Percentiles rank a stretch among this genome's conserved stretches.
These are phyloP conservation scores for Paxillus rubicundulus DNA, from an alignment of 768 basidiomycete genomes.

Conservation along the genomic window DNA sequence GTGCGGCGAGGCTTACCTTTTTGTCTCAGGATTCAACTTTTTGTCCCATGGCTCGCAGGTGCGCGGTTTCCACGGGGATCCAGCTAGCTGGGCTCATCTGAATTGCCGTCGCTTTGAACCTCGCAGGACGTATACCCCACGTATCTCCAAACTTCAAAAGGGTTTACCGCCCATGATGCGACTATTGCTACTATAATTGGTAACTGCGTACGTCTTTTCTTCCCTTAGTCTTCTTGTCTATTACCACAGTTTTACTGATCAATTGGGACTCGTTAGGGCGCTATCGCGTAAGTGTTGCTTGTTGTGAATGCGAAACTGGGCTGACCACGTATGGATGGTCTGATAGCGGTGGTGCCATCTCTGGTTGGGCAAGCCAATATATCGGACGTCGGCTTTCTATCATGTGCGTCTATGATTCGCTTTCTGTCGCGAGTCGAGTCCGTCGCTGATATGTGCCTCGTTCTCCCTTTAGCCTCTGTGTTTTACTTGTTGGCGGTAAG, in stretches of 20 bases:
- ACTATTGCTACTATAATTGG: slow-evolving; percentile 83
- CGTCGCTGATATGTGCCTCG: too few relatives aligned
- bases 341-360: slow-evolving; percentile 59
- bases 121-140: slow-evolving; percentile 72
- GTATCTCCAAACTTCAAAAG: slow-evolving; percentile 63
- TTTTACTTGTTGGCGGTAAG: slow-evolving; percentile 25
- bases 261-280: slow-evolving; percentile 31
- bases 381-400: slow-evolving; percentile 81
- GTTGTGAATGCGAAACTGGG: slow-evolving; percentile 4
- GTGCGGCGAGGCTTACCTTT: background rate
- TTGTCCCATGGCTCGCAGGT: slow-evolving; percentile 71
- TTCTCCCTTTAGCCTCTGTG: slow-evolving; percentile 15
- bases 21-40: slow-evolving; percentile 63
- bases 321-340: slow-evolving; percentile 35
- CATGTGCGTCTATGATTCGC: slow-evolving; percentile 29
- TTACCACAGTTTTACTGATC: background rate
- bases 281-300: slow-evolving; percentile 39
- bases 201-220: slow-evolving; percentile 48
- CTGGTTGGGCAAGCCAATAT: slow-evolving; percentile 71
- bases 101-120: background rate
- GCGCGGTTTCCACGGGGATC: slow-evolving; percentile 5
- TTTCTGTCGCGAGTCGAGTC: background rate
- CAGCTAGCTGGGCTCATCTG: background rate
- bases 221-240: background rate
- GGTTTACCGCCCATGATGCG: slow-evolving; percentile 53